A percentile compares a stretch with the other conserved stretches of the same genome.
Conservation (phyloP, 1,139 yeast genomes). For the Zygosaccharomyces pseudobailii region DNA sequence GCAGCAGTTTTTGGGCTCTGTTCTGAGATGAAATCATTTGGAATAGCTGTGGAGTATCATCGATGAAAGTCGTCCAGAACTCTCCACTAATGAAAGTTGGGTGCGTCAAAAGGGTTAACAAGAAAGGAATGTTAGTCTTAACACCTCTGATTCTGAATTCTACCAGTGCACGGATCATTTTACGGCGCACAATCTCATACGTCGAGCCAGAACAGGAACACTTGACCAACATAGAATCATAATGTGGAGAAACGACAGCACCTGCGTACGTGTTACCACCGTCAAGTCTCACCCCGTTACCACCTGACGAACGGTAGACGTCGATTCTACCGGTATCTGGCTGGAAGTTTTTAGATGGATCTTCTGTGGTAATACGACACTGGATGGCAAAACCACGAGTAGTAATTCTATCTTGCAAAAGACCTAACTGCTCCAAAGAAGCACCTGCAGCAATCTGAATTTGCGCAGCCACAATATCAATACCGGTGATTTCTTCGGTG, state of each 20-base stretch:
- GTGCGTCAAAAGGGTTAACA: constrained; percentile 87
- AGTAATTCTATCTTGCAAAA: constrained; percentile 89
- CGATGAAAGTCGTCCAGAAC: constrained; percentile 98
- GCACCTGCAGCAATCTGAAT: constrained; percentile 99
- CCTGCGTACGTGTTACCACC: constrained; percentile 99
- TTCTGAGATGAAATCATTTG: constrained; percentile 93
- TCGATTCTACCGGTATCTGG: constrained; percentile 99
- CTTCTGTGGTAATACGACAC: constrained; percentile 99
- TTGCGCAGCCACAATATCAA: constrained; percentile 96
- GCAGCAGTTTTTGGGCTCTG: constrained; percentile 90
- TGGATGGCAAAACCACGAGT: constrained; percentile 98
- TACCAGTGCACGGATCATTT: constrained; percentile 92
- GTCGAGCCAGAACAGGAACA: constrained; percentile 96
- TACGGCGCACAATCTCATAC: constrained; percentile 92
- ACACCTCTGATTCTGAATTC: constrained; percentile 99
- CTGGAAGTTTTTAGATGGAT: constrained; percentile 92
- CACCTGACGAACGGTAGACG: constrained; percentile 98
- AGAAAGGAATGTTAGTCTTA: constrained; percentile 94
- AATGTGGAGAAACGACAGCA: constrained; percentile 92
- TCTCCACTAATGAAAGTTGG: constrained; percentile 82
- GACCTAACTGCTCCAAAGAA: constrained; percentile 81
- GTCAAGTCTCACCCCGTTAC: constrained; percentile 97
- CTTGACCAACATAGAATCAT: constrained; percentile 97
- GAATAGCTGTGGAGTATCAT: constrained; percentile 94
- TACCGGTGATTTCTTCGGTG: constrained; percentile 98